These are phyloP conservation scores for Wickerhamiella shivajii DNA, from an alignment of 805 yeast genomes.

Conservation along the genomic window DNA sequence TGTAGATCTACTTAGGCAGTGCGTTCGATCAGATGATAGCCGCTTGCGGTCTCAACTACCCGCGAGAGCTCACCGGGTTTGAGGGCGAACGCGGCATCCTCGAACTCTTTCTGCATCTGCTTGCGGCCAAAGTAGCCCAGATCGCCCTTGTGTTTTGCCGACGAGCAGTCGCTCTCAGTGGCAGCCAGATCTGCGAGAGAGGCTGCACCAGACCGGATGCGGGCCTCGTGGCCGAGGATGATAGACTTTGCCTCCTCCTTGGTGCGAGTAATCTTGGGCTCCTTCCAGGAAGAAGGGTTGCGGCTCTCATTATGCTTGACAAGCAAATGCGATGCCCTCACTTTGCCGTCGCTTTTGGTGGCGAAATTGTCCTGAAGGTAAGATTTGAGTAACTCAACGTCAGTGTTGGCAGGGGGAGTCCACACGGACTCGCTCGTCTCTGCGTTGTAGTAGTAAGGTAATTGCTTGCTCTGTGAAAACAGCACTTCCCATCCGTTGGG, in stretches of 20 bases:
- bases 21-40: constrained; percentile 78
- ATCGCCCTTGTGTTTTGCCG: constrained; percentile 81
- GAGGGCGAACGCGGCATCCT: constrained; percentile 68
- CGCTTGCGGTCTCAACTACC: constrained; percentile 78
- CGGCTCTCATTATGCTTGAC: constrained; percentile 74
- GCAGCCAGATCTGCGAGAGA: constrained; percentile 59
- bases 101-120: constrained; percentile 92
- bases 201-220: constrained; percentile 48
- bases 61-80: constrained; percentile 73
- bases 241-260: constrained; percentile 68
- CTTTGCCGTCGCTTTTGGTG: constrained; percentile 31
- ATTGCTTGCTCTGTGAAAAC: constrained; percentile 62
- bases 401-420: constrained; percentile 84
- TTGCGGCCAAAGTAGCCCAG: constrained; percentile 79
- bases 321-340: constrained; percentile 68
- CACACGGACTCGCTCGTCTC: constrained; percentile 63
- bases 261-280: constrained; percentile 54
- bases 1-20: constrained; percentile 52
- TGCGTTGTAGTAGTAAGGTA: constrained; percentile 70
- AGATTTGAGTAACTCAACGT: constrained; percentile 39
- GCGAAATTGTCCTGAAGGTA: constrained; percentile 32
- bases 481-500: constrained; percentile 77
- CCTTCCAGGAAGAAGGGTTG: constrained; percentile 86
- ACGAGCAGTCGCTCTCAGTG: constrained; percentile 78
- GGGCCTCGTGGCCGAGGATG: constrained; percentile 40